Base-by-base conservation (phyloP, 768 basidiomycete genomes). In the Xerocomellus dryophilus region DNA sequence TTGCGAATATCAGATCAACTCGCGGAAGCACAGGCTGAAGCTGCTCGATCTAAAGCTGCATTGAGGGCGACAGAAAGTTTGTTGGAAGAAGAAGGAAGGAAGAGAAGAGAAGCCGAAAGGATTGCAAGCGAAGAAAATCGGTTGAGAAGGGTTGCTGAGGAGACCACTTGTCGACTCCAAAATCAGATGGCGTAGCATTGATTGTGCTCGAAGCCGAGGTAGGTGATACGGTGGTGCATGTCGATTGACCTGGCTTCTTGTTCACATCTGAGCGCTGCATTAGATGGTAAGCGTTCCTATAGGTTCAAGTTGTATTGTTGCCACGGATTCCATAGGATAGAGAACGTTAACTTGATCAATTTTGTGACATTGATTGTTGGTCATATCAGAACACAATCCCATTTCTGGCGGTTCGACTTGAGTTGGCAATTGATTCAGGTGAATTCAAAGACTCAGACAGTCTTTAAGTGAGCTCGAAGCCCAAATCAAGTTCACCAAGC, bases 1-100 rank as follows among this genome's bases (percentile, higher is more conserved):
- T 69, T 83, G 49, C 76, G 81, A 53, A 75, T 91, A 56, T 80
- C 86, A 17, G 86, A 87, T 63, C 84, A 89, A 62, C 76, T 91
- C n/a, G 74, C 80, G 9, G 80, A 83, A 55, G 82, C 80, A 9
- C 81, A 87, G 57, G 73, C 81, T 35, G 87, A 89, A 58, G 75
- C 78, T 1, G 76, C 81, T 45, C 74, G 81, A 50, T 74, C 79
- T 29, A 78, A 79, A 60, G 75, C 82, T 36, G 76, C 78, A 20
- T 69, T 88, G 25, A 77, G 78, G 63, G 73, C 75, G 27, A 71
- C 79, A 20, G 85, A 90, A 64, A 73, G 73, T 36, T 73, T 81
- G 69, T 61, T 88, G 55, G 82, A 87, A 61, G 79, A 82, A 35
- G 88, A 89, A 66, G 70, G 72, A 17, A 72, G 73, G 54, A 78